Percentiles rank a stretch among this genome's conserved stretches.
Conservation (phyloP, 2,329 filamentous ascomycete species). For the Diplodia intermedia region DNA sequence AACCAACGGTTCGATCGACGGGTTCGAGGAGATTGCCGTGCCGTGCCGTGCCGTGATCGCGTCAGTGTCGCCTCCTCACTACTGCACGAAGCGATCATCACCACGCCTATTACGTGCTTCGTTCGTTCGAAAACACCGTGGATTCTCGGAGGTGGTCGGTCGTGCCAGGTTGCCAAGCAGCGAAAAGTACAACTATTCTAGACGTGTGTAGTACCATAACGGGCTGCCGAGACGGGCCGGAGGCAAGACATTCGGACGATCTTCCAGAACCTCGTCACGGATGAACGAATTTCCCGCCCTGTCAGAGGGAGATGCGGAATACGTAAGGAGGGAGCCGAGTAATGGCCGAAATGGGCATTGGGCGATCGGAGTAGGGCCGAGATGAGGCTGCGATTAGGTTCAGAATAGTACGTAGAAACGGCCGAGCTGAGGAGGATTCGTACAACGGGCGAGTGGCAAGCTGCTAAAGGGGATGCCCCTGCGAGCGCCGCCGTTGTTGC, state of each 20-base stretch:
- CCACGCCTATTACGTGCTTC: background rate
- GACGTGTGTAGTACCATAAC: background rate
- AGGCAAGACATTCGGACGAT: no score
- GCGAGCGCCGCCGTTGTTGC: background rate
- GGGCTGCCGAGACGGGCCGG: background rate
- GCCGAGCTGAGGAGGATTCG: background rate
- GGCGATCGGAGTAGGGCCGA: constrained; percentile 9
- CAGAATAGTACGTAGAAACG: background rate
- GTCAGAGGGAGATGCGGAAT: background rate
- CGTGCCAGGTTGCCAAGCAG: background rate
- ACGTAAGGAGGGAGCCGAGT: background rate
- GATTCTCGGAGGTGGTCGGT: background rate
- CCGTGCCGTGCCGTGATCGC: background rate
- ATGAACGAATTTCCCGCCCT: background rate
- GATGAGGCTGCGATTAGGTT: background rate
- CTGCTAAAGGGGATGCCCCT: background rate
- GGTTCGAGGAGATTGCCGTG: background rate
- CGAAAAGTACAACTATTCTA: background rate
- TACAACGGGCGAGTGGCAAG: background rate
- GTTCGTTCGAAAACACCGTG: background rate
- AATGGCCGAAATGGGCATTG: background rate
- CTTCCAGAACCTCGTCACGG: background rate
- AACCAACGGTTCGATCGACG: background rate
- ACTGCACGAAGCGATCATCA: background rate
- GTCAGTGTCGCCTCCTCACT: background rate